Evolutionary conservation across 768 basidiomycete genomes (phyloP).

Genomic region (Tylopilus vinaceipallidus): DNA sequence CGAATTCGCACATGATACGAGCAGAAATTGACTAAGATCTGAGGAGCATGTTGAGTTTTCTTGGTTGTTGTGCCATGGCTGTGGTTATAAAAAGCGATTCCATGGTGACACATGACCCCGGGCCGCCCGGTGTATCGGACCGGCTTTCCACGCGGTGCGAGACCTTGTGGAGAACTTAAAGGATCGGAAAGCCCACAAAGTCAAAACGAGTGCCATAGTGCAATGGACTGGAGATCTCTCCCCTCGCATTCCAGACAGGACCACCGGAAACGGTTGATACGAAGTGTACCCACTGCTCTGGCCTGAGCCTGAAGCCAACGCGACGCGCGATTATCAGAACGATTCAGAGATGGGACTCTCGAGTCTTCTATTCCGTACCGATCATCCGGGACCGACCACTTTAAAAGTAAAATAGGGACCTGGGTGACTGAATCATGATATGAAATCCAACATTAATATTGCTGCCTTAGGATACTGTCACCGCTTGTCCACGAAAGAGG

Average conservation of each 20-base stretch:
- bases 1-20: not conserved
- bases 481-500: too few species aligned
- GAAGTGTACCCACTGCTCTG: not conserved
- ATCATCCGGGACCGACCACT: not conserved
- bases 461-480: too few species aligned
- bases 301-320: not conserved
- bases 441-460: too few species aligned
- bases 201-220: too few species aligned
- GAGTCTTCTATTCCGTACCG: not conserved
- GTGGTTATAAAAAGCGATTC: not conserved
- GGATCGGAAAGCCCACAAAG: too few species aligned
- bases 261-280: not conserved
- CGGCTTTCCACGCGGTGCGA: not conserved
- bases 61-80: not conserved
- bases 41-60: not conserved
- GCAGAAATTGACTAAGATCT: too few species aligned
- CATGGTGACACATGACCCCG: not conserved
- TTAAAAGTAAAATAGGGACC: not conserved
- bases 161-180: too few species aligned
- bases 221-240: too few species aligned
- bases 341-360: not conserved
- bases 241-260: too few species aligned
- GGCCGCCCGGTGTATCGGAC: not conserved
- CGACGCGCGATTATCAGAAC: not conserved
- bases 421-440: conserved; percentile 1